Conservation (phyloP, 2,329 filamentous ascomycete species). For the Ophiocordyceps camponoti-rufipedis region DNA sequence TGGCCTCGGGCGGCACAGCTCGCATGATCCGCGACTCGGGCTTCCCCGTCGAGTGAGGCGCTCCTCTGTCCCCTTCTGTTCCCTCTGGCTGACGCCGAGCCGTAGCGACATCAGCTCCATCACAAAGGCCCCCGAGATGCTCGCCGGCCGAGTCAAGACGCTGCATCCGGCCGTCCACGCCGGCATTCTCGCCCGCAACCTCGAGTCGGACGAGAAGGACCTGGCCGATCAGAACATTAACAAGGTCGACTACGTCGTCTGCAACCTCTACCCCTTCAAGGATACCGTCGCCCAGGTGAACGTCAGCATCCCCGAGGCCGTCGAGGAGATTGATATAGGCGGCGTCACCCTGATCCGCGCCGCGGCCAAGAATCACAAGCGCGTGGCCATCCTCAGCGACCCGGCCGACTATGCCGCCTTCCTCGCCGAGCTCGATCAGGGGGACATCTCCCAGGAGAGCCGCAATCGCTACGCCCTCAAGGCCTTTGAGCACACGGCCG, state of each 20-base stretch:
- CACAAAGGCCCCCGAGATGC: constrained; percentile 93
- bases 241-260: constrained; percentile 91
- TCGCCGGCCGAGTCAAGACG: constrained; percentile 72
- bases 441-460: constrained; percentile 70
- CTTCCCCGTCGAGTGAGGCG: constrained; percentile 73
- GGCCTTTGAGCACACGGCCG: constrained; percentile 94
- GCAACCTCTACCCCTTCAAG: constrained; percentile 99
- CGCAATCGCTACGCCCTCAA: constrained; percentile 86
- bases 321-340: constrained; percentile 97
- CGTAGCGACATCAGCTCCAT: constrained; percentile 87
- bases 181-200: constrained; percentile 82
- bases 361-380: constrained; percentile 91
- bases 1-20: constrained; percentile 88
- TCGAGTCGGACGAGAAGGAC: constrained; percentile 92
- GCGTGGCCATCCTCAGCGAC: constrained; percentile 91
- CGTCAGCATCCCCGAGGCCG: constrained; percentile 88
- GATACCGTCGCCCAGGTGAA: constrained; percentile 94
- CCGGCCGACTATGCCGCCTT: constrained; percentile 89
- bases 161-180: constrained; percentile 86
- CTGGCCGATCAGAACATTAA: constrained; percentile 86
- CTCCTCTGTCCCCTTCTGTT: not conserved
- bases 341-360: constrained; percentile 92
- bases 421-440: constrained; percentile 72
- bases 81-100: not conserved
- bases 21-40: constrained; percentile 94